Percentiles rank a stretch among this genome's conserved stretches.
These are phyloP conservation scores for Paecilomyces formosus DNA, from an alignment of 2,329 filamentous ascomycete species.

Conservation along the genomic window DNA sequence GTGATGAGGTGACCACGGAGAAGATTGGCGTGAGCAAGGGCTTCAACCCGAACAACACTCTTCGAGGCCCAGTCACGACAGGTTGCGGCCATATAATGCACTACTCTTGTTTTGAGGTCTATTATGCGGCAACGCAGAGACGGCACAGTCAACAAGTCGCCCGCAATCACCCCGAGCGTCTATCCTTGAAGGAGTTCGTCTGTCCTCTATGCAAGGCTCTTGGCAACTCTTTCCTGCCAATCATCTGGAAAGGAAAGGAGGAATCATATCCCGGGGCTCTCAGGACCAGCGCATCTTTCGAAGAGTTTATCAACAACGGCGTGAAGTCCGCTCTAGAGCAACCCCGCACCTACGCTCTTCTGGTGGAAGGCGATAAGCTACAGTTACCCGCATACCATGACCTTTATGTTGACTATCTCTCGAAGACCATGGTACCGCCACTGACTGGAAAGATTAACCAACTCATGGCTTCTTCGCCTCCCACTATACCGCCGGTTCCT, in stretches of 20 bases:
- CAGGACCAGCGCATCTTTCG: constrained; percentile 53
- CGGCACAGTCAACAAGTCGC: constrained; percentile 90
- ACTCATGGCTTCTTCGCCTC: constrained; percentile 18
- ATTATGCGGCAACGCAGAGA: constrained; percentile 73
- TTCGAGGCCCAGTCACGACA: constrained; percentile 72
- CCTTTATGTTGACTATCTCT: constrained; percentile 45
- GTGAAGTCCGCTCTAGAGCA: constrained; percentile 44
- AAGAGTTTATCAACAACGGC: constrained; percentile 59
- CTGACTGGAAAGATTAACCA: constrained; percentile 37
- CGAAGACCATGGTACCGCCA: constrained; percentile 43
- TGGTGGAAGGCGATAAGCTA: constrained; percentile 27
- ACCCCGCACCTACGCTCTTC: constrained; percentile 40
- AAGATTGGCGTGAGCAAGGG: constrained; percentile 82
- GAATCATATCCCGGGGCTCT: constrained; percentile 73
- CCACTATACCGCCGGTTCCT: constrained; percentile 21
- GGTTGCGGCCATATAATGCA: constrained; percentile 99
- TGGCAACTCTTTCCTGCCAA: constrained; percentile 88
- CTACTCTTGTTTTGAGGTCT: constrained; percentile 88
- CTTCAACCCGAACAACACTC: constrained; percentile 62
- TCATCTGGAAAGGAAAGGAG: constrained; percentile 90
- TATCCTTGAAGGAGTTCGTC: constrained; percentile 78
- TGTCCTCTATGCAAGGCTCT: constrained; percentile 95
- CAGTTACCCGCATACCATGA: constrained; percentile 36
- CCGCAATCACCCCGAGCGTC: constrained; percentile 80
- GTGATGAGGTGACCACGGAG: constrained; percentile 64